Percentiles rank a stretch among this genome's conserved stretches.
phyloP scores from a whole-genome alignment of 177 flowering plant species.

The Vitis hybrid region DNA sequence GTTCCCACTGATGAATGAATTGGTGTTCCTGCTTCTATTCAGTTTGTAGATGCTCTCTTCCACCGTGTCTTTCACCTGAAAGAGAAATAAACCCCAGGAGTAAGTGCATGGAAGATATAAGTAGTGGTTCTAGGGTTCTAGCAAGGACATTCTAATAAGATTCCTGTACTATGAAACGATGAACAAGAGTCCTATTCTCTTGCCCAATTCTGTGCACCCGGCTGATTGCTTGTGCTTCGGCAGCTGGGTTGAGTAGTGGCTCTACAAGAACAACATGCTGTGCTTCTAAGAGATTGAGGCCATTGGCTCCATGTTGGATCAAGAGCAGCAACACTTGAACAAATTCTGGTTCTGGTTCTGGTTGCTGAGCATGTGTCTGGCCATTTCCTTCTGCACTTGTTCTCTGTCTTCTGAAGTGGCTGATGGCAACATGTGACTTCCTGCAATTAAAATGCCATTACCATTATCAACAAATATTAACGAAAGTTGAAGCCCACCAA shows the following conservation, averaged over 20 bases:
- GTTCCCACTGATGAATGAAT: constrained; percentile 61
- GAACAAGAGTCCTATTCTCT: constrained; percentile 69
- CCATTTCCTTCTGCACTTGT: constrained; percentile 18
- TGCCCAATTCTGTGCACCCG: constrained; percentile 96
- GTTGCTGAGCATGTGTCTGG: constrained; percentile 16
- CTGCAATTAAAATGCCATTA: constrained; percentile 38
- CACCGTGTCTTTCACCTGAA: constrained; percentile 78
- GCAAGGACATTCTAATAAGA: not conserved
- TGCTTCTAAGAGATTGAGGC: constrained; percentile 95
- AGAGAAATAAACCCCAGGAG: not conserved
- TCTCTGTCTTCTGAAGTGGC: constrained; percentile 62
- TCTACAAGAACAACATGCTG: constrained; percentile 91
- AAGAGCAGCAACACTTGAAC: constrained; percentile 79
- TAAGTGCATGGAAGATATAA: no score
- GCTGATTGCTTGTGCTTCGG: constrained; percentile 94
- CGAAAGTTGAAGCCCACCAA: not conserved
- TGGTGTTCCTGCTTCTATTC: constrained; percentile 58
- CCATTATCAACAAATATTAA: not conserved
- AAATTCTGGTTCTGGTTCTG: constrained; percentile 27
- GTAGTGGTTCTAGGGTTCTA: no score
- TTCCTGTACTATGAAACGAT: constrained; percentile 78
- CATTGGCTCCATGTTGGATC: constrained; percentile 94
- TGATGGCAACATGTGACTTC: constrained; percentile 77
- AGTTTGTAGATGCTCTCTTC: constrained; percentile 87
- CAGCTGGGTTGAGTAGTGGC: constrained; percentile 94